phyloP scores from a whole-genome alignment of 2,329 filamentous ascomycete species.

The Stachybotrys echinatus region DNA sequence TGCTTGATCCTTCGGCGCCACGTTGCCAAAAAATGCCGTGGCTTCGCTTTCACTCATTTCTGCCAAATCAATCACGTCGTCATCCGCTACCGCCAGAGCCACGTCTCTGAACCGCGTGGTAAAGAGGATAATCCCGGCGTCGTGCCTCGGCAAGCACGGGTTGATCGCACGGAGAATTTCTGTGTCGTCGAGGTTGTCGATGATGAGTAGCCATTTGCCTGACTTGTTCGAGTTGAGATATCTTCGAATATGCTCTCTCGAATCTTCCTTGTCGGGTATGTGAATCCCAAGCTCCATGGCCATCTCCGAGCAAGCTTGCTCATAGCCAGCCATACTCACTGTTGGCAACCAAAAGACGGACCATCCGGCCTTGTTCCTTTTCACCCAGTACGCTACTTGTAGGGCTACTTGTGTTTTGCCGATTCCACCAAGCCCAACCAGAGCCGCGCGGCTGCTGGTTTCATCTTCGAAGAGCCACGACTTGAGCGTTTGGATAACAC shows the following conservation, averaged over 20 bases:
- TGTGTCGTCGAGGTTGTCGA: conserved; percentile 33
- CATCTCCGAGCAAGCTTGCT: conserved; percentile 26
- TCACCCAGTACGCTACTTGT: conserved; percentile 28
- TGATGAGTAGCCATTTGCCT: conserved; percentile 28
- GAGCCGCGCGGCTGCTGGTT: no score
- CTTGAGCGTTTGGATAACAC: no score
- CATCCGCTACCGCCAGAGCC: conserved; percentile 17
- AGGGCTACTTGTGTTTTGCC: conserved; percentile 33
- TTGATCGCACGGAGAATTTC: conserved; percentile 17
- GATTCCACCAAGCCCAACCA: conserved; percentile 30
- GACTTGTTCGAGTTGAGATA: conserved; percentile 15
- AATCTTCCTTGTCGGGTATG: conserved; percentile 47
- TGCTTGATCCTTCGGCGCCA: conserved; percentile 12
- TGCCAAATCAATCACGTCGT: conserved; percentile 18
- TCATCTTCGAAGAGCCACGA: no score
- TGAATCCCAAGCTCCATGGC: conserved; percentile 21
- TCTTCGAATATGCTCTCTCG: conserved; percentile 53
- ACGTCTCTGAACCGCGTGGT: conserved; percentile 25
- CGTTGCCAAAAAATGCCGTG: conserved; percentile 15
- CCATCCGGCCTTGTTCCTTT: conserved; percentile 20
- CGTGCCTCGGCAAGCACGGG: conserved; percentile 20
- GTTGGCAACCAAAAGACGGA: conserved; percentile 34
- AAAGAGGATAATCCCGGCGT: conserved; percentile 23
- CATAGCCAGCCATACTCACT: conserved; percentile 23
- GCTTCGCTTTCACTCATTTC: conserved; percentile 24